Evolutionary conservation across 208 protist species (phyloP).

Genomic region (Porcisia deanei): DNA sequence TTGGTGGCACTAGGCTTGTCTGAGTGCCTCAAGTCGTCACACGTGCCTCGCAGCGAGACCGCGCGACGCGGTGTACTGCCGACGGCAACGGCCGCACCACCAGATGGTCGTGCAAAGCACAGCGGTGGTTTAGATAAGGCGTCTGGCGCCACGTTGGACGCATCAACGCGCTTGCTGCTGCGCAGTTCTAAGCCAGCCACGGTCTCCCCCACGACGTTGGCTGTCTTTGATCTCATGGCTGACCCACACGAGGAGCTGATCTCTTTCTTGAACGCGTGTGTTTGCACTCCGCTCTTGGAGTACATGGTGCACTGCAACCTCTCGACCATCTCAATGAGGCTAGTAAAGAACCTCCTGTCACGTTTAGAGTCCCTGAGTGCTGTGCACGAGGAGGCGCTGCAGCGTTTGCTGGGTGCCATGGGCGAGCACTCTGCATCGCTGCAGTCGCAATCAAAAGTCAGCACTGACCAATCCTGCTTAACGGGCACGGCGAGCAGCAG

Average conservation of each 20-base stretch:
- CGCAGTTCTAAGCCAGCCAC: neutral
- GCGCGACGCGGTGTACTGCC: neutral
- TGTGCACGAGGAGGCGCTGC: conserved; percentile 50
- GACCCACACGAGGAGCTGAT: conserved; percentile 36
- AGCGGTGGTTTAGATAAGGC: neutral
- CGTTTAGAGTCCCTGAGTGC: conserved; percentile 45
- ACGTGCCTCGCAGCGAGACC: conserved; percentile 16
- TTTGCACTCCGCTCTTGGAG: conserved; percentile 57
- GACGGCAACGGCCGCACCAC: neutral
- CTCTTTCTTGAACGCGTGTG: conserved; percentile 50
- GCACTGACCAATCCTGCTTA: neutral
- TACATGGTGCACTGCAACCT: conserved; percentile 53
- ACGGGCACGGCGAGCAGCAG: neutral
- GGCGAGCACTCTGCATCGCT: neutral
- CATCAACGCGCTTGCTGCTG: neutral
- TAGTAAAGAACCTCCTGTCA: conserved; percentile 53
- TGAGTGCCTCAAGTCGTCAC: conserved; percentile 32
- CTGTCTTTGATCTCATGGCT: conserved; percentile 41
- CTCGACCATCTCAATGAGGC: conserved; percentile 39
- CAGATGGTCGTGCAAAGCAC: neutral
- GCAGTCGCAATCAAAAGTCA: neutral
- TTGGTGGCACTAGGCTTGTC: conserved; percentile 21
- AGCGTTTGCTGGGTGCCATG: conserved; percentile 4
- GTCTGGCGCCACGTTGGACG: neutral
- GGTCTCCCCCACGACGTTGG: neutral